Conservation (phyloP, 805 yeast species). For the Hanseniaspora osmophila region DNA sequence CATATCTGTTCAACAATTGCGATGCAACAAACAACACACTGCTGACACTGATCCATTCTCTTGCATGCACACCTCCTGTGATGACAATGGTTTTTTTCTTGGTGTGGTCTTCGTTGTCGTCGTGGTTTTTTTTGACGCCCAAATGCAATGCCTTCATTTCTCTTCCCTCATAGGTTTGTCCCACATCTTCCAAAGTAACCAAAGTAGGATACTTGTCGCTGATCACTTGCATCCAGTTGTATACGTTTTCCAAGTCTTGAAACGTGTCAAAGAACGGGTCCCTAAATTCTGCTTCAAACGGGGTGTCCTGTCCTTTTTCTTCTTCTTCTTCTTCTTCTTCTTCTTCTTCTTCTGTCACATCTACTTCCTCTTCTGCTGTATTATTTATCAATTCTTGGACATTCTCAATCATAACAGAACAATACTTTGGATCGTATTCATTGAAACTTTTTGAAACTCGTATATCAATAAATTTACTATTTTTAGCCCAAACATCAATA, state of each 20-base stretch:
- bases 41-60: conserved; percentile 79
- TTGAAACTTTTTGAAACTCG: conserved; percentile 13
- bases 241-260: conserved; percentile 51
- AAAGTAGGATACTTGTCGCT: conserved; percentile 49
- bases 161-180: conserved; percentile 64
- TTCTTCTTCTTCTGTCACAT: neutral
- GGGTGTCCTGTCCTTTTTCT: conserved; percentile 1
- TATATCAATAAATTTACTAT: conserved; percentile 33
- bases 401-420: conserved; percentile 38
- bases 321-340: conserved; percentile 4
- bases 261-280: conserved; percentile 60
- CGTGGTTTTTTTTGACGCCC: too few species aligned
- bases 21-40: conserved; percentile 46
- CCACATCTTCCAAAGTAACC: conserved; percentile 52
- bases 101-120: conserved; percentile 14
- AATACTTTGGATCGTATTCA: conserved; percentile 9
- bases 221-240: conserved; percentile 56
- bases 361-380: conserved; percentile 29
- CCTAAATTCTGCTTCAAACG: conserved; percentile 11
- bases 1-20: conserved; percentile 34
- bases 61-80: conserved; percentile 76
- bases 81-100: conserved; percentile 54
- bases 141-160: conserved; percentile 55
- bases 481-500: conserved; percentile 37
- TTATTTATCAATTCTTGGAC: conserved; percentile 43